Evolutionary conservation across 177 flowering plant species (phyloP).

Genomic region (Telopea speciosissima): DNA sequence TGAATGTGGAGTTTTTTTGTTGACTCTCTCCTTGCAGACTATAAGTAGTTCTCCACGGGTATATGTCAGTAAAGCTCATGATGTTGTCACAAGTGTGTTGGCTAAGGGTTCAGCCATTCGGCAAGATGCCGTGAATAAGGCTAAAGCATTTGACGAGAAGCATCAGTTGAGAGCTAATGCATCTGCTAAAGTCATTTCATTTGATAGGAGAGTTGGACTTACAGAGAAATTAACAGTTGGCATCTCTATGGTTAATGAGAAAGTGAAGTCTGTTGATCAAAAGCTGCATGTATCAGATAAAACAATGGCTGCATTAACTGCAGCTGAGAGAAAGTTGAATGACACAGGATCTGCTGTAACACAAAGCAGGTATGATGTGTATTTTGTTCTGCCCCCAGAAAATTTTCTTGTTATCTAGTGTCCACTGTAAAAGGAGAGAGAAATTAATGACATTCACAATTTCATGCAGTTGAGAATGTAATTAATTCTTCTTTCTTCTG

Average conservation of each 20-base stretch:
- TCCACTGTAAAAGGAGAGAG: too few relatives aligned
- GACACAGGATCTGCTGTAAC: slow-evolving; percentile 94
- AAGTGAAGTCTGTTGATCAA: slow-evolving; percentile 93
- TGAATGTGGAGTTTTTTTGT: background rate
- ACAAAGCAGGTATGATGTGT: slow-evolving; percentile 63
- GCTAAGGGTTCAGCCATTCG: background rate
- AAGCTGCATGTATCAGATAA: slow-evolving; percentile 87
- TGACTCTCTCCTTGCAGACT: slow-evolving; percentile 25
- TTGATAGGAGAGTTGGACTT: slow-evolving; percentile 80
- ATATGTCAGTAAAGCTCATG: slow-evolving; percentile 85
- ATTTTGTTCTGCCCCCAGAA: background rate
- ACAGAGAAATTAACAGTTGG: slow-evolving; percentile 84
- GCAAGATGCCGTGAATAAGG: slow-evolving; percentile 23
- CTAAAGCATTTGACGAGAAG: slow-evolving; percentile 94
- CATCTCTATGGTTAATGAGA: slow-evolving; percentile 84
- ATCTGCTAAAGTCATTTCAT: slow-evolving; percentile 80
- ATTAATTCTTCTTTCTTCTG: too few relatives aligned
- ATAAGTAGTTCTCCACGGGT: slow-evolving; percentile 24
- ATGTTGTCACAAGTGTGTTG: slow-evolving; percentile 37
- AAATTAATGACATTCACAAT: too few relatives aligned
- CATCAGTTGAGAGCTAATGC: slow-evolving; percentile 86
- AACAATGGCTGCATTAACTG: slow-evolving; percentile 86
- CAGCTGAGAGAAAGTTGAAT: slow-evolving; percentile 86
- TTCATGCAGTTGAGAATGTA: too few relatives aligned
- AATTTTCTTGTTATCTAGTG: too few relatives aligned